Evolutionary conservation across 495 filamentous ascomycete species (phyloP).

Genomic region (Clohesyomyces aquaticus): DNA sequence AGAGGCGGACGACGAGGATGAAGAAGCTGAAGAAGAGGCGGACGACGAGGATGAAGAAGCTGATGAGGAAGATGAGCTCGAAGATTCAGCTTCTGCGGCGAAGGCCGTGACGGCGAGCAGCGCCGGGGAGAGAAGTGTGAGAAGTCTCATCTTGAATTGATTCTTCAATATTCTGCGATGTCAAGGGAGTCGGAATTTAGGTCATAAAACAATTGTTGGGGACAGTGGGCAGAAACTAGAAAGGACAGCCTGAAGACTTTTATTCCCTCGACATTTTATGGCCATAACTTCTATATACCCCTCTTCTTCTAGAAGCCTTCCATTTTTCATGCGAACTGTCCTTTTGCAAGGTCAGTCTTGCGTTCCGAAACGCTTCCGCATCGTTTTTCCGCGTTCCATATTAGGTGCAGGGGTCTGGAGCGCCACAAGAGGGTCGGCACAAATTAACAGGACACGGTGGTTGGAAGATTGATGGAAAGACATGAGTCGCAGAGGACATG

Average conservation of each 20-base stretch:
- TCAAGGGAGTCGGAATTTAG: not conserved
- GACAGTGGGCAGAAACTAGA: not conserved
- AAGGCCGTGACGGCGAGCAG: slow-evolving; percentile 18
- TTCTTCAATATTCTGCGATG: not conserved
- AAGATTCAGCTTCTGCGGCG: slow-evolving; percentile 18
- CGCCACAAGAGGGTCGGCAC: not conserved
- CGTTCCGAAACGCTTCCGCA: slow-evolving; percentile 6
- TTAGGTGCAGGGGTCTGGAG: slow-evolving; percentile 17
- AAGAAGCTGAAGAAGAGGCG: slow-evolving; percentile 5
- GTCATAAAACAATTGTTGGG: not conserved
- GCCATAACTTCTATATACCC: slow-evolving; percentile 17
- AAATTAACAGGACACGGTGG: slow-evolving; percentile 39
- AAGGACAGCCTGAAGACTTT: not conserved
- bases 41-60: slow-evolving; percentile 9
- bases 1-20: not conserved
- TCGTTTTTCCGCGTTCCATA: slow-evolving; percentile 33
- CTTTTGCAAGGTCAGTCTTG: slow-evolving; percentile 10
- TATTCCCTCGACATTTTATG: not conserved
- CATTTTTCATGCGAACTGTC: slow-evolving; percentile 20
- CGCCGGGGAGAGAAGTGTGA: slow-evolving; percentile 22
- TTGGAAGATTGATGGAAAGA: not conserved
- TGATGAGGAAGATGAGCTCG: slow-evolving; percentile 15
- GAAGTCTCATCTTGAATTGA: slow-evolving; percentile 22
- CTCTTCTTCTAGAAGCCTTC: slow-evolving; percentile 14
- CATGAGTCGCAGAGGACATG: slow-evolving; percentile 6